Evolutionary conservation across 768 basidiomycete genomes (phyloP).

Genomic region (Sarcodon aspratus): DNA sequence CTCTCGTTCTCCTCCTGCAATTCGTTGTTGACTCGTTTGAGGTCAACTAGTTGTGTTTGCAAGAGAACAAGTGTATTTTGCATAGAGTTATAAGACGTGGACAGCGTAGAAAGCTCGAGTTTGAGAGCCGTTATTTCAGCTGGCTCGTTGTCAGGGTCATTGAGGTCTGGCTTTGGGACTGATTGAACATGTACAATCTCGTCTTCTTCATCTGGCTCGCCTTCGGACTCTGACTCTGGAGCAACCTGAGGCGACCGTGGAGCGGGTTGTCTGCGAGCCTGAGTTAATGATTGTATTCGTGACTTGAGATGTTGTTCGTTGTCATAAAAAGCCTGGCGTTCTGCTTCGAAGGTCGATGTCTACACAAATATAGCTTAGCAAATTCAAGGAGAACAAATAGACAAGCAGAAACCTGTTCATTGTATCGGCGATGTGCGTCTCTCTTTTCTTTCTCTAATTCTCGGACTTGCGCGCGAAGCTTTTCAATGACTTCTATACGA

Average conservation of each 20-base stretch:
- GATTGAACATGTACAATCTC: slow-evolving; percentile 24
- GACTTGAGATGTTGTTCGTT: slow-evolving; percentile 91
- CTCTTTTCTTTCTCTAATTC: slow-evolving; percentile 86
- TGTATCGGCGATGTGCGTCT: slow-evolving; percentile 72
- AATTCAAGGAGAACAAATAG: slow-evolving; percentile 1
- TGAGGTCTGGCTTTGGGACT: slow-evolving; percentile 32
- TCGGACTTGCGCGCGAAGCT: slow-evolving; percentile 67
- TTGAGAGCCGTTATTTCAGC: slow-evolving; percentile 78
- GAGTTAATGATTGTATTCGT: slow-evolving; percentile 70
- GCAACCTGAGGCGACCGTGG: slow-evolving; percentile 17
- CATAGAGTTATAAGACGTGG: slow-evolving; percentile 74
- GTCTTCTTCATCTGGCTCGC: slow-evolving; percentile 22
- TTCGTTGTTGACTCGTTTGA: slow-evolving; percentile 80
- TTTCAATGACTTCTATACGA: slow-evolving; percentile 74
- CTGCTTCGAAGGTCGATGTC: slow-evolving; percentile 85
- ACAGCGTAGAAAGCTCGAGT: slow-evolving; percentile 78
- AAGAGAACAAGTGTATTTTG: slow-evolving; percentile 79
- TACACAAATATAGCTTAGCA: slow-evolving; percentile 20
- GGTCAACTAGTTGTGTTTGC: slow-evolving; percentile 74
- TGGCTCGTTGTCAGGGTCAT: slow-evolving; percentile 66
- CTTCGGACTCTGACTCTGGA: slow-evolving; percentile 22
- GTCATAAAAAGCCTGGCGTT: slow-evolving; percentile 87
- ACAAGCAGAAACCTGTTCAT: slow-evolving; percentile 58
- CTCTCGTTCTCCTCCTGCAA: slow-evolving; percentile 95
- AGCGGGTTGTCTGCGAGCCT: slow-evolving; percentile 44